Conservation (phyloP, 768 basidiomycete species). For the Agrocybe pediades region DNA sequence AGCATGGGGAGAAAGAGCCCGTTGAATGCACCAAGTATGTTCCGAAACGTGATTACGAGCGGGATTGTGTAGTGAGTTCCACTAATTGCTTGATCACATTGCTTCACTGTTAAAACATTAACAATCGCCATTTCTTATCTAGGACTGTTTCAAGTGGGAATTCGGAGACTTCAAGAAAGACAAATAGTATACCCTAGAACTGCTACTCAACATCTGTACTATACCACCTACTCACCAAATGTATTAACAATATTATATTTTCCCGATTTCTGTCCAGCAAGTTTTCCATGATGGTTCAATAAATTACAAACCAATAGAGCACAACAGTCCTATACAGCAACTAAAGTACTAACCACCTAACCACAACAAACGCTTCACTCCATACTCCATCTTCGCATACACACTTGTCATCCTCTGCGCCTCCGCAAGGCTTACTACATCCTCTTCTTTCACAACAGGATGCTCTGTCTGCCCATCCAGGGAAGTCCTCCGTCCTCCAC, state of each 20-base stretch:
- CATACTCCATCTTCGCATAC: slow-evolving; percentile 93
- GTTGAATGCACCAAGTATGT: slow-evolving; percentile 43
- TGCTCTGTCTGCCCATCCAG: slow-evolving; percentile 22
- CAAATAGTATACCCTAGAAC: background rate
- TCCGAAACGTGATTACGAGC: slow-evolving; percentile 59
- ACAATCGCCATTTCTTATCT: background rate
- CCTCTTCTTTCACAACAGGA: slow-evolving; percentile 59
- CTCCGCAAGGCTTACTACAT: slow-evolving; percentile 82
- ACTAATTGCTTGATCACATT: slow-evolving; percentile 1
- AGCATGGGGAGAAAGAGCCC: slow-evolving; percentile 29
- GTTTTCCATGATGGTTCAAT: too few species aligned
- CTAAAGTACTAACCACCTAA: slow-evolving; percentile 61
- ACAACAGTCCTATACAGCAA: background rate
- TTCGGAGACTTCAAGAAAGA: slow-evolving; percentile 49
- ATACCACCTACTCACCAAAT: background rate
- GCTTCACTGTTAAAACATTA: background rate
- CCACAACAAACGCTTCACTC: slow-evolving; percentile 89
- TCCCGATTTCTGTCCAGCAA: too few species aligned
- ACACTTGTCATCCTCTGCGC: slow-evolving; percentile 85
- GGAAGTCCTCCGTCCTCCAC: slow-evolving; percentile 32
- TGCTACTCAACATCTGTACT: background rate
- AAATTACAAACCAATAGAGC: too few species aligned
- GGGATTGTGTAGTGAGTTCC: slow-evolving; percentile 59
- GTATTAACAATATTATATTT: too few species aligned
- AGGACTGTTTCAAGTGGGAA: slow-evolving; percentile 84